Evolutionary conservation across 192 early-diverging fungal species (phyloP), one percentile per base, ranked within the genome.

Genomic region (Gigaspora rosea): DNA sequence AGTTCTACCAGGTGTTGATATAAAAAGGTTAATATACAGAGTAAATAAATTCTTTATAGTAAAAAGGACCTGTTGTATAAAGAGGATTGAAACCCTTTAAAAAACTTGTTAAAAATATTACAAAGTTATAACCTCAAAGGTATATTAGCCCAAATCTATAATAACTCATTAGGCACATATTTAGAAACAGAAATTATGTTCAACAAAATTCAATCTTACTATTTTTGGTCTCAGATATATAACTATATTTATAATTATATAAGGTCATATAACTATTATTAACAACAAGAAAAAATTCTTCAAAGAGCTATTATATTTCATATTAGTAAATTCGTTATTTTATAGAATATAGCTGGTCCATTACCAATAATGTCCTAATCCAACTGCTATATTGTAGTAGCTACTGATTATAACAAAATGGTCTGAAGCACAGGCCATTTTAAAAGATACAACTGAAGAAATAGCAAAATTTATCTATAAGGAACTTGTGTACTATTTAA

Each of bases 331-430:
- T 27, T 3, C 18, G 1, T 47, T 33, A 0, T 69, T 69, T 20
- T 4, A 50, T 3, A 2, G 48, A 51, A 69, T 15, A 69, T 69
- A 0, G 67, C 74, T 33, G 54, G 69, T 20, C 73, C 36, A 7
- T 47, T 79, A 22, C 47, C 77, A 10, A 32, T 52, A 11, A 78
- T 75, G 0, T 46, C 50, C 22, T 41, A 47, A 8, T 73, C 77
- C 9, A 79, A 79, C n/a, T 11, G 58, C 3, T 82, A 77, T 70
- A 72, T 82, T 16, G 6, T 83, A 0, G 62, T 78, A 0, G 79
- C 79, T 0, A 77, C 79, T 5, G 82, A 83, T 20, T 83, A 80
- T 59, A n/a, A 83, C 79, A 7, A 79, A 79, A 56, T 83, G 78
- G 79, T 78, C 79, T 0, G 71, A 80, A 50, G 71, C 75, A 18